These are phyloP conservation scores for Helicocarpus griseus DNA, from an alignment of 2,329 filamentous ascomycete species.

Conservation along the genomic window DNA sequence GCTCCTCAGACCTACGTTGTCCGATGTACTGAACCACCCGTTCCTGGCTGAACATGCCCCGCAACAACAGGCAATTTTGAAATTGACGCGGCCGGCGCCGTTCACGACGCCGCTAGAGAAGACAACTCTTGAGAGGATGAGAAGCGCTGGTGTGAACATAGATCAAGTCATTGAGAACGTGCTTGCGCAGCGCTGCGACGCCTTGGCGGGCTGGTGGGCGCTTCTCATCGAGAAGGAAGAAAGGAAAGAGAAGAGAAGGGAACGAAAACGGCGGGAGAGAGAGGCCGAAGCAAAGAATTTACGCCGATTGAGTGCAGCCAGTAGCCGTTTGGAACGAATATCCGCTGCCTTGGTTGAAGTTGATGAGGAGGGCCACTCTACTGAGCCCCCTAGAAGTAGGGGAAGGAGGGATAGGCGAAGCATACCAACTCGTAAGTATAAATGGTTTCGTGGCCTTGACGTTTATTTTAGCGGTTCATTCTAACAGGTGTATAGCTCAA, in stretches of 20 bases:
- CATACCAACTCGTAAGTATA: conserved; percentile 37
- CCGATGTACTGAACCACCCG: conserved; percentile 77
- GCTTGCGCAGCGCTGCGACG: conserved; percentile 77
- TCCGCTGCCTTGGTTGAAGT: conserved; percentile 69
- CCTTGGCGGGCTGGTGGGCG: conserved; percentile 91
- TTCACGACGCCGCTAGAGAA: conserved; percentile 85
- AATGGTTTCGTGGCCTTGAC: conserved; percentile 13
- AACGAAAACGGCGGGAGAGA: conserved; percentile 74
- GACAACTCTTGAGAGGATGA: conserved; percentile 85
- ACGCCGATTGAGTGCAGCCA: conserved; percentile 77
- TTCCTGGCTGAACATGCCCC: conserved; percentile 82
- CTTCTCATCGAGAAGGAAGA: conserved; percentile 89
- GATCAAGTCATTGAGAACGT: conserved; percentile 94
- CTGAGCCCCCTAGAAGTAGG: conserved; percentile 55
- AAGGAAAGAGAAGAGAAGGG: conserved; percentile 68
- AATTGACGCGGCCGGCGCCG: conserved; percentile 66
- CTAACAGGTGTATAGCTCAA: conserved; percentile 34
- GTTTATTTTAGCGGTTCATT: neutral
- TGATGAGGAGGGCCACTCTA: conserved; percentile 58
- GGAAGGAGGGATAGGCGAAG: conserved; percentile 71
- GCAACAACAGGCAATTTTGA: conserved; percentile 80
- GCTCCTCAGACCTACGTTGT: conserved; percentile 66
- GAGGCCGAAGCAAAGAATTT: conserved; percentile 73
- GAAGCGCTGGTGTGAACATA: conserved; percentile 84
- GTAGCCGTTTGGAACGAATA: conserved; percentile 72